Conservation (phyloP, 1,284 basidiomycete genomes). For the Volvariella surrecta region DNA sequence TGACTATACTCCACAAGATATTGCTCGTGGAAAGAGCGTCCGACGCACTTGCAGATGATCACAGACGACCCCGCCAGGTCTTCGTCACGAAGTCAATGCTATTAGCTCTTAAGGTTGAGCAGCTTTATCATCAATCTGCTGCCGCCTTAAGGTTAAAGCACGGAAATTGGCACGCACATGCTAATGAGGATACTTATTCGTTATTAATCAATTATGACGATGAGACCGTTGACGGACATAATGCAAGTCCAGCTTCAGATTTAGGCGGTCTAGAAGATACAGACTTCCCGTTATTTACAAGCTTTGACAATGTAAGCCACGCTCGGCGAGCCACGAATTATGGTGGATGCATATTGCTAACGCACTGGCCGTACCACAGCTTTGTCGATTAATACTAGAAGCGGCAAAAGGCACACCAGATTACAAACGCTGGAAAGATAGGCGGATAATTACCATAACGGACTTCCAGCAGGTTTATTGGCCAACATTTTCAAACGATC, state of each 20-base stretch:
- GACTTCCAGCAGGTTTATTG: constrained; percentile 50
- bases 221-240: constrained; percentile 27
- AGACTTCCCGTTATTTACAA: constrained; percentile 68
- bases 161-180: constrained; percentile 23
- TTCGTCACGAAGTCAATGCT: constrained; percentile 67
- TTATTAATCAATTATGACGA: neutral
- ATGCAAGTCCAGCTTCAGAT: constrained; percentile 32
- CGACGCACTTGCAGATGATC: constrained; percentile 22
- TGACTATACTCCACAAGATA: constrained; percentile 71
- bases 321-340: no score
- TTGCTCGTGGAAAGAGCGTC: constrained; percentile 51
- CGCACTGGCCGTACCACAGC: no score
- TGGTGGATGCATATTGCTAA: no score
- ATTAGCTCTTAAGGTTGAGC: constrained; percentile 56
- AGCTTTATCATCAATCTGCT: constrained; percentile 49
- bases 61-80: constrained; percentile 48
- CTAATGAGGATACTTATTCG: constrained; percentile 36
- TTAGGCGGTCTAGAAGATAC: constrained; percentile 50
- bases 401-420: neutral
- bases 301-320: constrained; percentile 46
- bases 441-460: constrained; percentile 36
- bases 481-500: constrained; percentile 48
- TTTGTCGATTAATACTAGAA: no score
- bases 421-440: neutral
- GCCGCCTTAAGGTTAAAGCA: constrained; percentile 22